phyloP scores from a whole-genome alignment of 1,284 basidiomycete species.

The Marasmius tenuissimus region DNA sequence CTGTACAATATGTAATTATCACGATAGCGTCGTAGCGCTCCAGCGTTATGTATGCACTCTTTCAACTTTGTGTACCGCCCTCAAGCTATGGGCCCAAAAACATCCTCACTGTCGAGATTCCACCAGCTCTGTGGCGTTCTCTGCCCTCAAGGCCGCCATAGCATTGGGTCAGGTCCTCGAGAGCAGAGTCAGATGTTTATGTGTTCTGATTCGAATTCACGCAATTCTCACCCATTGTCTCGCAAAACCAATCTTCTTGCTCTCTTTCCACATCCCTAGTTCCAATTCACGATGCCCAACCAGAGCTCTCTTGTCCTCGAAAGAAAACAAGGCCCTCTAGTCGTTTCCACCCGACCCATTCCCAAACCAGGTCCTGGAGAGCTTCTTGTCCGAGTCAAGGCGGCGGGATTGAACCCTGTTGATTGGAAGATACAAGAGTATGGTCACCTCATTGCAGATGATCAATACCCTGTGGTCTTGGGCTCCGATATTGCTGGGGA shows the following conservation, averaged over 20 bases:
- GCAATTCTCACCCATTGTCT: neutral
- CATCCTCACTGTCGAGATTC: too few relatives aligned
- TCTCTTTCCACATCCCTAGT: neutral
- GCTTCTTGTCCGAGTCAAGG: slow-evolving; percentile 42
- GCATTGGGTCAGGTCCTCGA: too few relatives aligned
- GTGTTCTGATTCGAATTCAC: too few relatives aligned
- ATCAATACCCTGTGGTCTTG: slow-evolving; percentile 39
- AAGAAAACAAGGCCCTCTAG: slow-evolving; percentile 1
- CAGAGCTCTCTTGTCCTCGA: slow-evolving; percentile 11
- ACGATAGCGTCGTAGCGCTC: too few relatives aligned
- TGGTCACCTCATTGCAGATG: slow-evolving; percentile 14
- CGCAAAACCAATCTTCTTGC: too few relatives aligned
- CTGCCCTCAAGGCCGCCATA: too few relatives aligned
- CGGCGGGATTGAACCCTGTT: slow-evolving; percentile 45
- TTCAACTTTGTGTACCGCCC: too few relatives aligned
- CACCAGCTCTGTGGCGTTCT: too few relatives aligned
- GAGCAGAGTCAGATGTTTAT: too few relatives aligned
- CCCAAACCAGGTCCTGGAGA: slow-evolving; percentile 40
- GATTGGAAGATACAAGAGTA: slow-evolving; percentile 42
- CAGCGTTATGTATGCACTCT: too few relatives aligned
- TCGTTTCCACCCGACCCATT: slow-evolving; percentile 19
- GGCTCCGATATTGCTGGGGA: slow-evolving; percentile 62
- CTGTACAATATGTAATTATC: too few relatives aligned
- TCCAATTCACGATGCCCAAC: neutral
- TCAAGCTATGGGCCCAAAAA: too few relatives aligned